A percentile compares a stretch with the other conserved stretches of the same genome.
These are phyloP conservation scores for Anethum foeniculum DNA, from an alignment of 140 eudicot genomes.

Conservation along the genomic window DNA sequence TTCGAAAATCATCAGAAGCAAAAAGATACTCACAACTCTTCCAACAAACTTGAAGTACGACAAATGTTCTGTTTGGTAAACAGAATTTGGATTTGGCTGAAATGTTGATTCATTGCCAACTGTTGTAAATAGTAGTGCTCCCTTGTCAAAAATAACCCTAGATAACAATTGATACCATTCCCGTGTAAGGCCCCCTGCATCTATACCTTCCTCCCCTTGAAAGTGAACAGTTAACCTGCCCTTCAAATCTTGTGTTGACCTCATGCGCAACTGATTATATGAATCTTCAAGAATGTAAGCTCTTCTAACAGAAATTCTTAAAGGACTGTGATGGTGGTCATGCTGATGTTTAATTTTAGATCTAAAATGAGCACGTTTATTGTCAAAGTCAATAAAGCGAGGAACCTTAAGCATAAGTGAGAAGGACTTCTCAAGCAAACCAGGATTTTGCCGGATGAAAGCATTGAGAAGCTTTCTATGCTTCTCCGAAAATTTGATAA, in stretches of 20 bases:
- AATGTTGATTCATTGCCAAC: slow-evolving; percentile 94
- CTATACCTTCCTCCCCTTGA: slow-evolving; percentile 99
- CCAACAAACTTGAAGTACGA: slow-evolving; percentile 98
- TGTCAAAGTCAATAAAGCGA: slow-evolving; percentile 94
- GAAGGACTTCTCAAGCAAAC: slow-evolving; percentile 90
- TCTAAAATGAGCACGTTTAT: slow-evolving; percentile 86
- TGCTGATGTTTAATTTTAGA: slow-evolving; percentile 96
- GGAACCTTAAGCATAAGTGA: slow-evolving; percentile 96
- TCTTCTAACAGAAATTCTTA: slow-evolving; percentile 90
- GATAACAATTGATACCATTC: slow-evolving; percentile 97
- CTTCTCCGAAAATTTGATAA: slow-evolving; percentile 79
- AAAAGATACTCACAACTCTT: slow-evolving; percentile 71
- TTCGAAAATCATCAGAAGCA: neutral
- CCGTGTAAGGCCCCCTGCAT: slow-evolving; percentile 99
- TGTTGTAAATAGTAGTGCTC: slow-evolving; percentile 87
- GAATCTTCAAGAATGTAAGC: slow-evolving; percentile 98
- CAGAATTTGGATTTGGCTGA: slow-evolving; percentile 98
- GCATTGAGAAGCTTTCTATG: slow-evolving; percentile 88
- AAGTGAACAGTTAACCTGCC: slow-evolving; percentile 93
- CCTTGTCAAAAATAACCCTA: slow-evolving; percentile 91
- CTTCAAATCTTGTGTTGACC: slow-evolving; percentile 77
- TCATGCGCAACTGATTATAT: slow-evolving; percentile 85
- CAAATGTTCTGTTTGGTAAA: slow-evolving; percentile 95
- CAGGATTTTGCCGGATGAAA: slow-evolving; percentile 88
- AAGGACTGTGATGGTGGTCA: slow-evolving; percentile 92